Conservation (phyloP, 768 basidiomycete species). For the Tricholoma matsutake region DNA sequence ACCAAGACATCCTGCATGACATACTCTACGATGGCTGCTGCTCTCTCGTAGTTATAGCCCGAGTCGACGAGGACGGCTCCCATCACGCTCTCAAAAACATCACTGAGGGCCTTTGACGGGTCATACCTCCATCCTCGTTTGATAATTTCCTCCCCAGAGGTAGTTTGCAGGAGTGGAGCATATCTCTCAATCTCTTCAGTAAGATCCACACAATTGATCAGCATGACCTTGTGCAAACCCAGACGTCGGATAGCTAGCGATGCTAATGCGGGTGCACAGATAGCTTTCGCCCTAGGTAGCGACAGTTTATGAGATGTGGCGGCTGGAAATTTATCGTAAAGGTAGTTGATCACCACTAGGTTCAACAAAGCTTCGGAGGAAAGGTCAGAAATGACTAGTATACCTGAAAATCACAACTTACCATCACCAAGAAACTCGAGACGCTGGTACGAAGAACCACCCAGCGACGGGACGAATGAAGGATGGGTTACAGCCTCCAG, state of each 20-base stretch:
- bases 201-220: slow-evolving; percentile 68
- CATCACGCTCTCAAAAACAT: slow-evolving; percentile 81
- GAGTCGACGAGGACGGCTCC: slow-evolving; percentile 84
- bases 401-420: slow-evolving; percentile 32
- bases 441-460: slow-evolving; percentile 72
- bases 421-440: slow-evolving; percentile 90
- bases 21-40: slow-evolving; percentile 54
- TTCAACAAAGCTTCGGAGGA: slow-evolving; percentile 57
- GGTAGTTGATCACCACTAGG: slow-evolving; percentile 66
- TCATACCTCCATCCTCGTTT: slow-evolving; percentile 75
- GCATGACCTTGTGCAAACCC: slow-evolving; percentile 62
- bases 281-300: slow-evolving; percentile 62
- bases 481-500: slow-evolving; percentile 86
- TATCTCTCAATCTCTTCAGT: slow-evolving; percentile 60
- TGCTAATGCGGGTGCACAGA: slow-evolving; percentile 74
- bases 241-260: slow-evolving; percentile 64
- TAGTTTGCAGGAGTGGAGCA: slow-evolving; percentile 53
- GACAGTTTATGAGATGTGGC: slow-evolving; percentile 79
- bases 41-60: slow-evolving; percentile 68
- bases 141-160: slow-evolving; percentile 60
- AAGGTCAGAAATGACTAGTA: slow-evolving; percentile 10
- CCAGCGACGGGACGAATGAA: slow-evolving; percentile 52
- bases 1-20: slow-evolving; percentile 68
- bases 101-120: slow-evolving; percentile 83
- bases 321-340: slow-evolving; percentile 64